These are phyloP conservation scores for Bombardia bombarda DNA, from an alignment of 495 filamentous ascomycete species.

Conservation along the genomic window DNA sequence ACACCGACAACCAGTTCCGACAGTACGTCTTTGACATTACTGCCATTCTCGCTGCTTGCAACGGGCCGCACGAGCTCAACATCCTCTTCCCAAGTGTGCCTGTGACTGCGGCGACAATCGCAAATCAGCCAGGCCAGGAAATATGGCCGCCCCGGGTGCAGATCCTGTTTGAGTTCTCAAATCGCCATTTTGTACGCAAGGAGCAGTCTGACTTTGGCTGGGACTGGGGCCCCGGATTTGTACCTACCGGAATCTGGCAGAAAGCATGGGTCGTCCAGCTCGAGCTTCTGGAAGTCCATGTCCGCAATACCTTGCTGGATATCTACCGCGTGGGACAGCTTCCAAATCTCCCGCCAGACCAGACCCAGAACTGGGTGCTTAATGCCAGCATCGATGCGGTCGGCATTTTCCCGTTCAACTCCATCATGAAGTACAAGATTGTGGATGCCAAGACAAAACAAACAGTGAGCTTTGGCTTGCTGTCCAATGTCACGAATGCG, in stretches of 20 bases:
- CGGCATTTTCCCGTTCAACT: slow-evolving; percentile 39
- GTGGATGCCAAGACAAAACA: slow-evolving; percentile 37
- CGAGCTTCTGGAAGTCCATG: slow-evolving; percentile 33
- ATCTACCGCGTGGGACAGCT: slow-evolving; percentile 54
- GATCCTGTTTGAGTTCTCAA: slow-evolving; percentile 43
- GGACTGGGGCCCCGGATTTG: slow-evolving; percentile 64
- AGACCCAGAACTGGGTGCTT: slow-evolving; percentile 55
- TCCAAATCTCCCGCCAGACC: slow-evolving; percentile 52
- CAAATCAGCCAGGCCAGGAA: slow-evolving; percentile 45
- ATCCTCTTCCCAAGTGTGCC: slow-evolving; percentile 36
- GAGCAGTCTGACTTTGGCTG: slow-evolving; percentile 66
- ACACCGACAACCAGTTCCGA: slow-evolving; percentile 64
- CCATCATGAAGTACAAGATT: slow-evolving; percentile 47
- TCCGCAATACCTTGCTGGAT: slow-evolving; percentile 53
- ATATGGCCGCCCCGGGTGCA: slow-evolving; percentile 44
- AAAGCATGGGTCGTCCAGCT: slow-evolving; percentile 53
- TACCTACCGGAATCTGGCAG: slow-evolving; percentile 60
- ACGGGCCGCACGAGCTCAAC: slow-evolving; percentile 32
- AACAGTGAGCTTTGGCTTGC: slow-evolving; percentile 35
- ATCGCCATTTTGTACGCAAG: slow-evolving; percentile 58
- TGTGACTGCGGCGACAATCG: slow-evolving; percentile 32
- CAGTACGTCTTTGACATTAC: slow-evolving; percentile 65
- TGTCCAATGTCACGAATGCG: slow-evolving; percentile 37
- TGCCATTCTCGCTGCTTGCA: slow-evolving; percentile 38
- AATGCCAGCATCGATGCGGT: slow-evolving; percentile 63